phyloP scores from a whole-genome alignment of 495 filamentous ascomycete genomes.

The Penicillium egyptiacum region DNA sequence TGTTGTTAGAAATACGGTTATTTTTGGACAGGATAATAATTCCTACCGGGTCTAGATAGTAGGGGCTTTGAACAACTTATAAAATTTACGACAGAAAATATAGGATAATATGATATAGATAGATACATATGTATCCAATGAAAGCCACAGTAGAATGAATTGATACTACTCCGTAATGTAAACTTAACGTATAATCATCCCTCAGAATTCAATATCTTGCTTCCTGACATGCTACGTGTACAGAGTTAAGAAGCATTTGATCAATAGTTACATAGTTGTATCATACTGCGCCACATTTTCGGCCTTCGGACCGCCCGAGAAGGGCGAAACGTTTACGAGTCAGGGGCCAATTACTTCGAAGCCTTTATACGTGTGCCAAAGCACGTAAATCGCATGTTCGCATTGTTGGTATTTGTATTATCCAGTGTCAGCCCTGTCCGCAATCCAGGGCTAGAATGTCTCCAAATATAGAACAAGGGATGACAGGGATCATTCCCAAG shows the following conservation, averaged over 20 bases:
- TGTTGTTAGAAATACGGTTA: conserved; percentile 49
- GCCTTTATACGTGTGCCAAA: not conserved
- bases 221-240: not conserved
- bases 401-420: not conserved
- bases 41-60: conserved; percentile 53
- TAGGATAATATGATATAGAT: not conserved
- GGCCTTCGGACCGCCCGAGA: not conserved
- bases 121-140: too few relatives aligned
- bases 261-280: not conserved
- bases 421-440: too few relatives aligned
- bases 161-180: not conserved
- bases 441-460: conserved; percentile 3
- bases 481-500: not conserved
- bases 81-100: not conserved
- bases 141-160: not conserved
- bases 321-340: not conserved
- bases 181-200: too few relatives aligned
- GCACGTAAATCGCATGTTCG: not conserved
- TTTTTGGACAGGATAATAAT: conserved; percentile 49
- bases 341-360: not conserved
- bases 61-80: conserved; percentile 43
- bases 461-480: conserved; percentile 1
- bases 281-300: not conserved
- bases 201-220: too few relatives aligned
- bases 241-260: not conserved